Conservation (phyloP, 1,284 basidiomycete species). For the Flammula alnicola region DNA sequence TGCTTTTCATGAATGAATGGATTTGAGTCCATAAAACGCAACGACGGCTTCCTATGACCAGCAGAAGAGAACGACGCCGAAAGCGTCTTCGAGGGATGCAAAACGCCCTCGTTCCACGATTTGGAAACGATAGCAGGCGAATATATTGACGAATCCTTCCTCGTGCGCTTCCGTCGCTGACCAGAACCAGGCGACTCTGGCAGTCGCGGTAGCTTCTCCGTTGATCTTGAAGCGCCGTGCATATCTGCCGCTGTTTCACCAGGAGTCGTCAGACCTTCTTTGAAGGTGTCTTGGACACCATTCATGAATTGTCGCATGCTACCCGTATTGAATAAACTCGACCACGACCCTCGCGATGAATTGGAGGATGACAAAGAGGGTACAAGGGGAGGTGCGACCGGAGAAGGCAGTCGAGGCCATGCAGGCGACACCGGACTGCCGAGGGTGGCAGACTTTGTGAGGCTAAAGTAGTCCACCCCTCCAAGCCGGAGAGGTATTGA, state of each 20-base stretch:
- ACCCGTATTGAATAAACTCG: slow-evolving; percentile 69
- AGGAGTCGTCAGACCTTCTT: slow-evolving; percentile 47
- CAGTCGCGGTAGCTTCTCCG: slow-evolving; percentile 14
- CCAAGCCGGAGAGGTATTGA: slow-evolving; percentile 23
- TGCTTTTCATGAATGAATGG: slow-evolving; percentile 29
- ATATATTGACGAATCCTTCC: slow-evolving; percentile 35
- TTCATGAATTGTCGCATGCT: slow-evolving; percentile 69
- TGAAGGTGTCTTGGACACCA: slow-evolving; percentile 53
- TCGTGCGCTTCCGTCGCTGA: slow-evolving; percentile 20
- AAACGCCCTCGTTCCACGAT: slow-evolving; percentile 56
- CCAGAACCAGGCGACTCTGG: slow-evolving; percentile 26
- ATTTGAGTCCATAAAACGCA: slow-evolving; percentile 27
- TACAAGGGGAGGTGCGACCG: slow-evolving; percentile 29
- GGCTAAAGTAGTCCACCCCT: slow-evolving; percentile 53
- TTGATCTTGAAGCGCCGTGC: slow-evolving; percentile 11
- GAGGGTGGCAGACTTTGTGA: slow-evolving; percentile 39
- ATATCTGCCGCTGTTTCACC: slow-evolving; percentile 29
- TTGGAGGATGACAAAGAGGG: slow-evolving; percentile 43
- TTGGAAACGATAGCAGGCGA: slow-evolving; percentile 46
- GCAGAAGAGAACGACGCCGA: slow-evolving; percentile 47
- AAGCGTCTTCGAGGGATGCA: slow-evolving; percentile 31
- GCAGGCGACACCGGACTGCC: slow-evolving; percentile 39
- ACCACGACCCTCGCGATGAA: slow-evolving; percentile 77
- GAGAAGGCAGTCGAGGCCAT: slow-evolving; percentile 43
- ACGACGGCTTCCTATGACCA: slow-evolving; percentile 35